These are phyloP conservation scores for Fusarium xyrophilum DNA, from an alignment of 2,329 filamentous ascomycete genomes.

Conservation along the genomic window DNA sequence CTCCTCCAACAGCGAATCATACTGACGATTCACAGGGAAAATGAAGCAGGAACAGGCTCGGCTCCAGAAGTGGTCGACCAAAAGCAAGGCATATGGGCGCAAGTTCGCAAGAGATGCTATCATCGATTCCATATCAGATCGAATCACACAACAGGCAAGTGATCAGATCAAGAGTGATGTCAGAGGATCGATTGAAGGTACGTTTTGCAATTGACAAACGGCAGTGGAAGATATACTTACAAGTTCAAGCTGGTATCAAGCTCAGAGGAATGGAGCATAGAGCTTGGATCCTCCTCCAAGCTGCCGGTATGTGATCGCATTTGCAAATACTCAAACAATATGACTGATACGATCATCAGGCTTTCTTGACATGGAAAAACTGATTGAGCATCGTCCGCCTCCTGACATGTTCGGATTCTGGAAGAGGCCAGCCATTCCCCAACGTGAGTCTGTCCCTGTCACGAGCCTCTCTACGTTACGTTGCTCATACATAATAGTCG, in stretches of 20 bases:
- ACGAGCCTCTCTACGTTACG: not conserved
- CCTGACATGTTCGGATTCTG: slow-evolving; percentile 26
- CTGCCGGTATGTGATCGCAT: slow-evolving; percentile 9
- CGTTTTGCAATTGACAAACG: accelerated
- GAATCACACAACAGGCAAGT: slow-evolving; percentile 19
- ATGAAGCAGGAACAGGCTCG: slow-evolving; percentile 13
- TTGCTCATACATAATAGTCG: slow-evolving; percentile 4
- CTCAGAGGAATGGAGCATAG: slow-evolving; percentile 25
- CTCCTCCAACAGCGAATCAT: too few species aligned
- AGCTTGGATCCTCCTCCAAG: slow-evolving; percentile 31
- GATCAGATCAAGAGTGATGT: slow-evolving; percentile 24
- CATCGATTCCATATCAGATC: slow-evolving; percentile 15
- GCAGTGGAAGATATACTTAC: not conserved
- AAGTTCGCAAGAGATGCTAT: slow-evolving; percentile 9
- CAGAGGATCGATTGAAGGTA: slow-evolving; percentile 25
- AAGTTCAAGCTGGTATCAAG: slow-evolving; percentile 1
- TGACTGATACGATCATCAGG: slow-evolving; percentile 1
- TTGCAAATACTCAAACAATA: too few species aligned
- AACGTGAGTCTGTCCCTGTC: slow-evolving; percentile 11
- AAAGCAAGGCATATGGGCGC: not conserved
- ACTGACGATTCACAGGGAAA: slow-evolving; percentile 1
- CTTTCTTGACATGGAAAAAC: slow-evolving; percentile 33
- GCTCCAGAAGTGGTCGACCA: not conserved
- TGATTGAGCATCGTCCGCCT: slow-evolving; percentile 33
- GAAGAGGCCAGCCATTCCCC: slow-evolving; percentile 35